Percentiles rank a stretch among this genome's conserved stretches.
phyloP scores from a whole-genome alignment of 225 moss, liverwort and hornwort species.

The Bryum argenteum region DNA sequence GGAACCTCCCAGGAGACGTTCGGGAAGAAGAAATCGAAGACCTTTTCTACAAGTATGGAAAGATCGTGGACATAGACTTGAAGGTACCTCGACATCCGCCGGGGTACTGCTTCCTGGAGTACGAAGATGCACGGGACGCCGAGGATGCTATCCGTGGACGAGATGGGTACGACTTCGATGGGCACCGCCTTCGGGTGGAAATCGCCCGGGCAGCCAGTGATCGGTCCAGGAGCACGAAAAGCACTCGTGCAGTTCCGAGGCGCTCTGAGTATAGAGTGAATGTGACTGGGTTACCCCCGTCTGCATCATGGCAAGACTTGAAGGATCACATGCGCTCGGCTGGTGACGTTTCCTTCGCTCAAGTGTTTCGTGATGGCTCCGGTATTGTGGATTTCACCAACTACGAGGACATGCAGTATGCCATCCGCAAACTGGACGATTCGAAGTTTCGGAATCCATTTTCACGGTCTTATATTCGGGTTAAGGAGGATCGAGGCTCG shows the following conservation, averaged over 20 bases:
- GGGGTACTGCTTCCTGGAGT: constrained; percentile 93
- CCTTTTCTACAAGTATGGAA: constrained; percentile 94
- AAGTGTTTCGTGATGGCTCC: constrained; percentile 95
- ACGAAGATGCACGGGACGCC: constrained; percentile 89
- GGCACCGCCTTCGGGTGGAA: constrained; percentile 80
- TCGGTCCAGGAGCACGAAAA: constrained; percentile 67
- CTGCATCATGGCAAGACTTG: constrained; percentile 97
- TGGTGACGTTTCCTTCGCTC: constrained; percentile 97
- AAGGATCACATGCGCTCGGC: constrained; percentile 99
- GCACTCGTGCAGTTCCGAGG: too few relatives aligned
- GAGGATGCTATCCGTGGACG: constrained; percentile 91
- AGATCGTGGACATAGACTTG: constrained; percentile 88
- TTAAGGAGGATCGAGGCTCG: constrained; percentile 93
- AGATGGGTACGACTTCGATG: constrained; percentile 94
- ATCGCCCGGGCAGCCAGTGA: constrained; percentile 64
- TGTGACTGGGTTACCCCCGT: constrained; percentile 91
- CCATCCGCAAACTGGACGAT: constrained; percentile 92
- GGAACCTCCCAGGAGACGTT: constrained; percentile 94
- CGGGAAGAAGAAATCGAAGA: constrained; percentile 95
- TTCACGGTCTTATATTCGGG: constrained; percentile 93
- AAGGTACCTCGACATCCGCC: constrained; percentile 93
- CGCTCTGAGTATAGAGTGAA: constrained; percentile 71
- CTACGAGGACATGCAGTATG: constrained; percentile 98
- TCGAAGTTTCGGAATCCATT: constrained; percentile 96
- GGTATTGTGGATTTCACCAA: constrained; percentile 99